A percentile compares a stretch with the other conserved stretches of the same genome.
These are phyloP conservation scores for Colletotrichum trifolii DNA, from an alignment of 2,329 filamentous ascomycete genomes.

Conservation along the genomic window DNA sequence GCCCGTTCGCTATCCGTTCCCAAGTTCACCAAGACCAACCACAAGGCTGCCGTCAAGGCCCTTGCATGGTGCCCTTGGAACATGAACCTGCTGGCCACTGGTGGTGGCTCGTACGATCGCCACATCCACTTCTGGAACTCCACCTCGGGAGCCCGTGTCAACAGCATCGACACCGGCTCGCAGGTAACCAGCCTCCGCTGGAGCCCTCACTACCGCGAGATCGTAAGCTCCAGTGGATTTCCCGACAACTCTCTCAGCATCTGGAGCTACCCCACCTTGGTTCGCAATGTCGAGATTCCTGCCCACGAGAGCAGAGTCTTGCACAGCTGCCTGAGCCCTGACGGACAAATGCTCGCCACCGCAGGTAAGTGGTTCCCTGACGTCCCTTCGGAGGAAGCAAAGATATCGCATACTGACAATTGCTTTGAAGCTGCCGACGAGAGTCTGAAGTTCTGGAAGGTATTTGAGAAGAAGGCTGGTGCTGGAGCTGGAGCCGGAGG, in stretches of 20 bases:
- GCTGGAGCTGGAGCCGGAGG: conserved; percentile 74
- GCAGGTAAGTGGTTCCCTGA: conserved; percentile 68
- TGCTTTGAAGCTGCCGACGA: conserved; percentile 80
- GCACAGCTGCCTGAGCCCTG: conserved; percentile 95
- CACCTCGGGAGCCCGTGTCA: conserved; percentile 94
- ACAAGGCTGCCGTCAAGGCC: conserved; percentile 98
- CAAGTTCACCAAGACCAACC: conserved; percentile 99
- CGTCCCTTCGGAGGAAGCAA: neutral
- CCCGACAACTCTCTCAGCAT: conserved; percentile 99
- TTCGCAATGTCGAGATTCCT: conserved; percentile 97
- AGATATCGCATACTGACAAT: conserved; percentile 42
- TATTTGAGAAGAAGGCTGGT: conserved; percentile 98
- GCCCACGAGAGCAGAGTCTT: conserved; percentile 97
- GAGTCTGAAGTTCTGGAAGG: conserved; percentile 99
- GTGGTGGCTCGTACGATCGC: conserved; percentile 94
- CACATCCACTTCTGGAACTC: conserved; percentile 99
- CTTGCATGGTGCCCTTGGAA: conserved; percentile 99
- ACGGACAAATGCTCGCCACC: conserved; percentile 97
- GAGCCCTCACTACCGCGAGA: conserved; percentile 97
- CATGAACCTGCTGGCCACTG: conserved; percentile 94
- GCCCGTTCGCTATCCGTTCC: conserved; percentile 91
- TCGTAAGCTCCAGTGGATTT: conserved; percentile 96
- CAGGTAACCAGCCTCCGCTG: conserved; percentile 97
- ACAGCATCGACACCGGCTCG: conserved; percentile 98
- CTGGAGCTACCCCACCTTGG: conserved; percentile 97